Base-by-base conservation (phyloP, 441 rosid genomes). In the Metrosideros polymorpha region DNA sequence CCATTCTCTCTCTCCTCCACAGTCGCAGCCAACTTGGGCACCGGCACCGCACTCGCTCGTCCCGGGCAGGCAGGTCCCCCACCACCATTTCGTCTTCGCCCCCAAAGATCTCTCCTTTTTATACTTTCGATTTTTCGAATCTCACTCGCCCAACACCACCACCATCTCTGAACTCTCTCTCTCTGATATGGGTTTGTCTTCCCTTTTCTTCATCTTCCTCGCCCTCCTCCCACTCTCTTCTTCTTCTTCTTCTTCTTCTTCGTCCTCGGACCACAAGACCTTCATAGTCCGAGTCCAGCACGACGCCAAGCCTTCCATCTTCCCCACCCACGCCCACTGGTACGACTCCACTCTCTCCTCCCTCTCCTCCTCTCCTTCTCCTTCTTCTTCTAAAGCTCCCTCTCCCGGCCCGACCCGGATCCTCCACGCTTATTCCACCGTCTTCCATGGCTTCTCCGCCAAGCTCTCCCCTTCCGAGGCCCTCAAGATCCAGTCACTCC, bases 321-420 rank as follows among this genome's bases (percentile, higher is more conserved):
- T 97, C 92, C 93, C 96, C 3, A 92, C 95, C 45, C 97, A 94
- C 88, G 89, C 88, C 85, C 94, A 93, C 91, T 95, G 99, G 99
- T 97, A 95, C 88, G 87, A 91, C 12, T 95, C 98, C 66, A 91
- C 97, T 1, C 94, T 95, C 55, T 84, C 96, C 85, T 92, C 97
- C 82, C 52, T 88, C 54, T 30, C 92, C 66, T 29, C 91, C 51
- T 77, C 30, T 89, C 49, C 89, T 35, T 77, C 45, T 24, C 12
- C 79, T 89, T 52, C 89, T 35, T 77, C 45, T 24, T 24, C 79
- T 3, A 1, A 4, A 8, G 12, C 61, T 56, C 61, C 61, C 61
- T 12, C 61, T 27, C 30, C 86, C 29, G 77, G 52, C 14, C 84
- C 79, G 30, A 1, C 89, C 89, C 90, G 87, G 71, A 50, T 97